Conservation (phyloP, 768 basidiomycete genomes). For the Xerocomellus chrysenteron region DNA sequence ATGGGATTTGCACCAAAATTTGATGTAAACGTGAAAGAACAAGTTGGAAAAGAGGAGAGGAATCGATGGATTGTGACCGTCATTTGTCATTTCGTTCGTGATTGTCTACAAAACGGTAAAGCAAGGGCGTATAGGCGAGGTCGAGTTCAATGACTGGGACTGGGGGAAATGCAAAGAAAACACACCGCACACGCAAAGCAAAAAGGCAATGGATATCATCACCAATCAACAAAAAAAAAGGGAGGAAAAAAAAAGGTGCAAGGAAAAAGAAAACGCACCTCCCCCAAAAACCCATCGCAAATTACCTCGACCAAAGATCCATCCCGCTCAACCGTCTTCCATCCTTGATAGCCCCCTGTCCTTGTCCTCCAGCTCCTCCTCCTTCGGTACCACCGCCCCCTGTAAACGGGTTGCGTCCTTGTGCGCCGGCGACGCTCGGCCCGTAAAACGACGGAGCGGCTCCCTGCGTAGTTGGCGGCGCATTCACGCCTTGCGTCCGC, state of each 20-base stretch:
- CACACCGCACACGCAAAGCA: neutral
- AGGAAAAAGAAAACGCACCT: neutral
- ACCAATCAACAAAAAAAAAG: neutral
- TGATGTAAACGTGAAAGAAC: no score
- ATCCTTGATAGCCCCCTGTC: conserved; percentile 48
- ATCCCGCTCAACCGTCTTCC: conserved; percentile 59
- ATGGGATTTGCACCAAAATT: neutral
- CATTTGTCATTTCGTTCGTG: conserved; percentile 6
- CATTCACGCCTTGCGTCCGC: conserved; percentile 46
- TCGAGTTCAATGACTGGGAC: neutral
- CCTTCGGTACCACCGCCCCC: conserved; percentile 35
- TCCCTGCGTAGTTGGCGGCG: conserved; percentile 5
- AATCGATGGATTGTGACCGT: neutral
- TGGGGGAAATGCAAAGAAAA: neutral
- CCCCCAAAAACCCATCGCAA: neutral
- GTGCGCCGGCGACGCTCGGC: conserved; percentile 50
- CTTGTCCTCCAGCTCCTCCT: conserved; percentile 30
- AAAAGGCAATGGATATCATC: conserved; percentile 15
- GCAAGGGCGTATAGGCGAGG: neutral
- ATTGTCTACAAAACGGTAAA: neutral
- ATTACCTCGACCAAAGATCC: conserved; percentile 76
- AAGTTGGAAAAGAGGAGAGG: neutral
- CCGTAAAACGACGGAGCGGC: conserved; percentile 64
- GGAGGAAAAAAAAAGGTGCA: neutral
- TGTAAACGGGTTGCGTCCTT: conserved; percentile 41